Base-by-base conservation (phyloP, 495 filamentous ascomycete genomes). In the Neurospora sp. region DNA sequence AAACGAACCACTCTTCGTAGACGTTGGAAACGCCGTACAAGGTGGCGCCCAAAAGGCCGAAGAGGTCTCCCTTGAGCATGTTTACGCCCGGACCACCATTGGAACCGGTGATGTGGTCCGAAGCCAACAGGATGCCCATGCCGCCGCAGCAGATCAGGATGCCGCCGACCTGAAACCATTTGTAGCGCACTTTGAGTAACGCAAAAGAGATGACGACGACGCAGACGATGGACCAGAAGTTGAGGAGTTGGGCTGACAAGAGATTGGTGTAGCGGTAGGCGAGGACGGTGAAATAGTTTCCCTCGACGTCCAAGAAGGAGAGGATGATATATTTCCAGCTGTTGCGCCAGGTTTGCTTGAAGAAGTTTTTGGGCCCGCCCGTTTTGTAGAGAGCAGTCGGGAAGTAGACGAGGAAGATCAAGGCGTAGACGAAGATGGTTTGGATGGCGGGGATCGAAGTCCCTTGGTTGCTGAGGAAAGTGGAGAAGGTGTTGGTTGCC, bases 141-240 rank as follows among this genome's bases (percentile, higher is more conserved):
- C 96, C 96, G 71, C 92, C 94, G 82, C 93, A 92, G 84, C 94
- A 97, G 83, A 97, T 85, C 41, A 97, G 75, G 79, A 99, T 98
- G 42, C 96, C 96, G 35, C 87, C 71, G 71, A 97, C 88, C 82
- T 98, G 96, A 35, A 91, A 86, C 76, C 86, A 82, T 81, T 93
- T 92, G 85, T 99, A 99, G 71, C 96, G 93, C 35, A 99, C 96
- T 42, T 84, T 85, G 35, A 99, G 88, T 78, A 97, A 85, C 61
- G 90, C 68, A 82, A 94, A 92, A 9, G 94, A 97, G 76, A 98
- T 82, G 73, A 91, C 79, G 37, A 98, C 94, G 38, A 99, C 96
- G 72, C 96, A 89, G 22, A 95, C 93, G 74, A 99, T 99, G 75
- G 94, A 91, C 95, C 96, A 99, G 87, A 99, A 98, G 86, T 97